These are phyloP conservation scores for Trichoderma koningii DNA, from an alignment of 2,329 filamentous ascomycete species.

Conservation along the genomic window DNA sequence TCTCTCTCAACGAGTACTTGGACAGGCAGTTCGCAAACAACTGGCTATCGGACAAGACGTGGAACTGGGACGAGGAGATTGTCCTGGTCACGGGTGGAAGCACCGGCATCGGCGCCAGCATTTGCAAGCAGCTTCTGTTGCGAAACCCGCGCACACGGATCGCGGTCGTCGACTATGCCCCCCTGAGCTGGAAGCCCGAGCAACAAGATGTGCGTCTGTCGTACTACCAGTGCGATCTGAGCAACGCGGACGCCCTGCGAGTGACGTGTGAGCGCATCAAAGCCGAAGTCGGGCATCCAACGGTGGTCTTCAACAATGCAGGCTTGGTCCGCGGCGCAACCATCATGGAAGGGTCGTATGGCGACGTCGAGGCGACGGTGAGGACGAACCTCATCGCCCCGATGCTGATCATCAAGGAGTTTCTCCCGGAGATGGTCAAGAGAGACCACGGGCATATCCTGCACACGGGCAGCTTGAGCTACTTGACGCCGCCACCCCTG, in stretches of 20 bases:
- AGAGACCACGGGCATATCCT: conserved; percentile 66
- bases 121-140: conserved; percentile 36
- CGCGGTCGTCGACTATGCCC: conserved; percentile 41
- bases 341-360: conserved; percentile 37
- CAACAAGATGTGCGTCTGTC: conserved; percentile 29
- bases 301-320: conserved; percentile 43
- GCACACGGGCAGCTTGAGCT: conserved; percentile 61
- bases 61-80: conserved; percentile 44
- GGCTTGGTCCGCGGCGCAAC: conserved; percentile 36
- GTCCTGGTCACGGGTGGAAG: conserved; percentile 46
- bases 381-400: conserved; percentile 59
- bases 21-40: conserved; percentile 35
- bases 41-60: conserved; percentile 31
- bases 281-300: conserved; percentile 42
- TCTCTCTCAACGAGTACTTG: conserved; percentile 33
- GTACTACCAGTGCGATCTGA: conserved; percentile 44
- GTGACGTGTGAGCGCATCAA: conserved; percentile 37
- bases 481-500: conserved; percentile 53
- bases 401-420: conserved; percentile 59
- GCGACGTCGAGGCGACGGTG: conserved; percentile 38
- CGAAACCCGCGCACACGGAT: conserved; percentile 36
- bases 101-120: conserved; percentile 43
- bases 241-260: conserved; percentile 37
- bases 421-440: conserved; percentile 59
- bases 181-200: conserved; percentile 35